Percentiles rank a stretch among this genome's conserved stretches.
phyloP scores from a whole-genome alignment of 169 alveolate species.

The Cryptosporidium baileyi region DNA sequence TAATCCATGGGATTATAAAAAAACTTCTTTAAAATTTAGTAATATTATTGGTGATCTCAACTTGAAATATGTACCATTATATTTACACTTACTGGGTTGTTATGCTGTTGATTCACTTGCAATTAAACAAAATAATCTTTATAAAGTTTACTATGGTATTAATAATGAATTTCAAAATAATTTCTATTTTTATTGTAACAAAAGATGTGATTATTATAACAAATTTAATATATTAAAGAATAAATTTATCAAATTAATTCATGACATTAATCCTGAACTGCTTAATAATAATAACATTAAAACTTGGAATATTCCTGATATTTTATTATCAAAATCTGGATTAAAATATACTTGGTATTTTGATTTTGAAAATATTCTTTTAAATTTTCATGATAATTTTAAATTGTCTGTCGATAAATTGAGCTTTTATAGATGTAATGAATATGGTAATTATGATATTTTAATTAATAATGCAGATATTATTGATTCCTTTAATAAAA shows the following conservation, averaged over 20 bases:
- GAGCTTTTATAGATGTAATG: slow-evolving; percentile 55
- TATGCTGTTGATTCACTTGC: slow-evolving; percentile 6
- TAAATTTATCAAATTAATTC: neutral
- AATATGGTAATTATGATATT: slow-evolving; percentile 54
- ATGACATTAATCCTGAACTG: neutral
- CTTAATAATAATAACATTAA: neutral
- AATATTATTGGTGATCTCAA: neutral
- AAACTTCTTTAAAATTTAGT: neutral
- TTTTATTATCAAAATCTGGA: neutral
- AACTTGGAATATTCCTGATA: slow-evolving; percentile 17
- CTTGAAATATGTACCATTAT: slow-evolving; percentile 9
- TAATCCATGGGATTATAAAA: slow-evolving; percentile 36
- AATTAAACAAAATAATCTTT: neutral
- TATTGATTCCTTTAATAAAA: neutral
- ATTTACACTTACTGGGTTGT: slow-evolving; percentile 4
- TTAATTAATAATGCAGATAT: neutral
- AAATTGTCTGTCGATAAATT: neutral
- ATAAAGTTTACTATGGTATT: slow-evolving; percentile 38
- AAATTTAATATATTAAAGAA: neutral
- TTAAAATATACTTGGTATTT: slow-evolving; percentile 37
- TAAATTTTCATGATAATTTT: neutral
- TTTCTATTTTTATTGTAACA: neutral
- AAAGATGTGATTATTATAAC: neutral
- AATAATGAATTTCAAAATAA: slow-evolving; percentile 29
- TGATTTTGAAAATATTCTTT: slow-evolving; percentile 30